These are phyloP conservation scores for Pulicaria dysenterica DNA, from an alignment of 129 eudicot species.

Conservation along the genomic window DNA sequence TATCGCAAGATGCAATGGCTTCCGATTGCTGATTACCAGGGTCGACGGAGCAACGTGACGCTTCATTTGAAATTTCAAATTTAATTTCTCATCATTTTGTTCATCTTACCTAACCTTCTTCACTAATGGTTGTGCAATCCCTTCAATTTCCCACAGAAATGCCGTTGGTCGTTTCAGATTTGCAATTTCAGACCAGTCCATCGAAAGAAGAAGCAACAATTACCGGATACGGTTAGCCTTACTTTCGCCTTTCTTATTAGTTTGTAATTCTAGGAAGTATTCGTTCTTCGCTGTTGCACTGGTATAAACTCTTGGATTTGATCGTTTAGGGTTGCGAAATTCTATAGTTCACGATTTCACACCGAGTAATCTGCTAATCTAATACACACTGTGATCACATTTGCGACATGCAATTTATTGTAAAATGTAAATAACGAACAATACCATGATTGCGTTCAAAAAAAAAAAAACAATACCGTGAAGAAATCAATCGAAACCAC, in stretches of 20 bases:
- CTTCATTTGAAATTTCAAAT: background rate
- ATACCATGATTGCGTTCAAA: background rate
- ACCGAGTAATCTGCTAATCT: background rate
- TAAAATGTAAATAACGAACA: too few relatives aligned
- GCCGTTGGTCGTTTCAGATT: background rate
- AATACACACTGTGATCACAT: background rate
- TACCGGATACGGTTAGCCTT: constrained; percentile 12
- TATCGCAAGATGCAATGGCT: background rate
- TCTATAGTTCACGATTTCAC: background rate
- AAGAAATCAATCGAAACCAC: constrained; percentile 8
- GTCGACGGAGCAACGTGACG: background rate
- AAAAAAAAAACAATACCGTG: background rate
- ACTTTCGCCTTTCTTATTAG: background rate
- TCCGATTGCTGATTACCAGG: background rate
- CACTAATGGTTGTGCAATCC: background rate
- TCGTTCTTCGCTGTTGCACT: background rate
- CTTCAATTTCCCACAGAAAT: background rate
- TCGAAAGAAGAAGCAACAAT: background rate
- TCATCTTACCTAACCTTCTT: background rate
- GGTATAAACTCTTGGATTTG: constrained; percentile 9
- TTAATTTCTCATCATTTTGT: background rate
- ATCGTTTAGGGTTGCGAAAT: background rate
- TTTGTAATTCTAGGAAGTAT: background rate
- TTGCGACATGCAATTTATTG: too few relatives aligned
- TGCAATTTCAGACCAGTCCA: background rate